Evolutionary conservation across 805 yeast species (phyloP), one percentile per base, ranked within the genome.

Genomic region (Candida pini): DNA sequence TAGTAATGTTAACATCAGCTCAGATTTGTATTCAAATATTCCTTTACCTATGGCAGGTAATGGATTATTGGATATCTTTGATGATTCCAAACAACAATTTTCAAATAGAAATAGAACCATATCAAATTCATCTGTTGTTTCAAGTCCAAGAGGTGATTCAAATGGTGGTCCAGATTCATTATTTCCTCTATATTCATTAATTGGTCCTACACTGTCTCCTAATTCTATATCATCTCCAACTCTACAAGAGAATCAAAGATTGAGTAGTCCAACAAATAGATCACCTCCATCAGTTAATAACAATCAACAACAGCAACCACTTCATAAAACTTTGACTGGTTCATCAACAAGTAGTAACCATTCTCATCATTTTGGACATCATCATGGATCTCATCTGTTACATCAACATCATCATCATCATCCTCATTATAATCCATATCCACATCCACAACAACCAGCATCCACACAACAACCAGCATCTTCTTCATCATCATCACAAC

Each of bases 181-280:
- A 23, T 58, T 58, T 32, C 63, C 63, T 6, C 37, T 58, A 17
- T 55, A 48, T 28, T 60, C 63, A 1, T 43, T 58, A 18, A 49
- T 57, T 38, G 63, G 63, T 3, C 63, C 62, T 12, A 39, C 44
- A 13, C 46, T 42, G 28, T 36, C 51, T 4, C 49, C 44, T 21
- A 36, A 49, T 14, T 38, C 45, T 4, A 33, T 39, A 1, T 31
- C 48, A 12, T 35, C 48, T 7, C 41, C 53, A 3, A 36, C 46
- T 1, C 35, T 43, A 4, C 41, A 39, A 20, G 25, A 35, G 23
- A 41, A 32, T 33, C 45, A 44, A 26, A 51, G 52, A 28, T 33
- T 53, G 35, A 44, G 35, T 31, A 38, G 35, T 18, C 53, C 51
- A 32, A 45, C 49, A 15, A 44, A 29, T 21, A 39, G 37, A 13